A percentile compares a stretch with the other conserved stretches of the same genome.
These are phyloP conservation scores for Backusella mclennaniae DNA, from an alignment of 192 early-diverging fungal species.

Conservation along the genomic window DNA sequence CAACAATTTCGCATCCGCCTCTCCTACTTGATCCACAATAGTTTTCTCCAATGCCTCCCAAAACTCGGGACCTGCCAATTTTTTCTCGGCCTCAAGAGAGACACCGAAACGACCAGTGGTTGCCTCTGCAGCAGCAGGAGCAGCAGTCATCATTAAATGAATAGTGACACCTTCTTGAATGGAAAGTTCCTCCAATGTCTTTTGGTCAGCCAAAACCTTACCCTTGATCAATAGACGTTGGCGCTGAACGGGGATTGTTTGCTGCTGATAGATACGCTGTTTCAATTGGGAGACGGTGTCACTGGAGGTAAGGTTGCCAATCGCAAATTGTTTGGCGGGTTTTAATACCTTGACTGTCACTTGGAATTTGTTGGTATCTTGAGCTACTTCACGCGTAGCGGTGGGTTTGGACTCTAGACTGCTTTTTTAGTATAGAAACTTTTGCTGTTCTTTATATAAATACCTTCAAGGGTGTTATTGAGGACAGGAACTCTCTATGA, in stretches of 20 bases:
- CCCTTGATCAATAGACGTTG: conserved; percentile 63
- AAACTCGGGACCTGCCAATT: conserved; percentile 14
- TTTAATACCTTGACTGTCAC: conserved; percentile 34
- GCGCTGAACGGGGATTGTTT: conserved; percentile 20
- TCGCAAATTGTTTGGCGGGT: conserved; percentile 30
- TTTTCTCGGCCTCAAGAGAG: conserved; percentile 8
- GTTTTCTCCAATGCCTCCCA: conserved; percentile 19
- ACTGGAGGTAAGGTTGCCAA: conserved; percentile 10
- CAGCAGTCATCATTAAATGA: conserved; percentile 49
- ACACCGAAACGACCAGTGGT: conserved; percentile 11
- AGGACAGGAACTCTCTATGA: background rate
- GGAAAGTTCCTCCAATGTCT: conserved; percentile 49
- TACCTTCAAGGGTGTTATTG: background rate
- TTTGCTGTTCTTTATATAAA: background rate
- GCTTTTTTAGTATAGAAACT: too few relatives aligned
- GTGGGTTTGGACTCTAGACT: background rate
- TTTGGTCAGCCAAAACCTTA: conserved; percentile 54
- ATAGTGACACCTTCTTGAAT: conserved; percentile 41
- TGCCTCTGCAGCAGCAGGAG: background rate
- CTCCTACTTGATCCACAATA: conserved; percentile 7
- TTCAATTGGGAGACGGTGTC: conserved; percentile 30
- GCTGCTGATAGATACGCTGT: conserved; percentile 33
- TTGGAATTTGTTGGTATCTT: conserved; percentile 4
- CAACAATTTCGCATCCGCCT: conserved; percentile 9
- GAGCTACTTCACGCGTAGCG: background rate